Evolutionary conservation across 176 grass and related monocot species (phyloP).

Genomic region (Oryza coarctata): DNA sequence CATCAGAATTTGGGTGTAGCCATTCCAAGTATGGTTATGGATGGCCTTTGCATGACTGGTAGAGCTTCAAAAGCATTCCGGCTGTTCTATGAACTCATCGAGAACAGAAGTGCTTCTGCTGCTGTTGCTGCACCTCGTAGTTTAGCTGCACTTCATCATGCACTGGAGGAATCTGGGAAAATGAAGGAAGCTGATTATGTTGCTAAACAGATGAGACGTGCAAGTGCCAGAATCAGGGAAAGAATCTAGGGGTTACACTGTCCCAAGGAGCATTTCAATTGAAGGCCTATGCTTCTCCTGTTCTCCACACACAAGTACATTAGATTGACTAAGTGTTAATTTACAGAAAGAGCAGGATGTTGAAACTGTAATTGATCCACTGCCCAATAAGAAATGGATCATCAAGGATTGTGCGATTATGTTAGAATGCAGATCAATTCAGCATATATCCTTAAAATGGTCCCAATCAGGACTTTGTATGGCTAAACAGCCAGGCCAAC

Average conservation of each 20-base stretch:
- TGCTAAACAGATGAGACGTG: constrained; percentile 64
- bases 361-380: neutral
- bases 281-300: neutral
- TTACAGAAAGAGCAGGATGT: neutral
- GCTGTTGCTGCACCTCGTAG: constrained; percentile 44
- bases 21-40: constrained; percentile 42
- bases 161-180: constrained; percentile 56
- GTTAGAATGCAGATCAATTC: neutral
- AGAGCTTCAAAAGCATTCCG: constrained; percentile 63
- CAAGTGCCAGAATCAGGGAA: constrained; percentile 36
- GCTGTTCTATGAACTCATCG: constrained; percentile 66
- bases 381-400: neutral
- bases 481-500: neutral
- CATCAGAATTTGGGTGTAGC: constrained; percentile 39
- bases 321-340: neutral
- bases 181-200: constrained; percentile 66
- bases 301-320: neutral
- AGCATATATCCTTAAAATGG: neutral
- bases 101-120: constrained; percentile 39
- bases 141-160: constrained; percentile 58
- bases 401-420: constrained; percentile 1
- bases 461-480: neutral
- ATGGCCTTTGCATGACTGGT: constrained; percentile 64
- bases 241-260: constrained; percentile 14
- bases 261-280: neutral